These are phyloP conservation scores for Pyrenochaeta sp. DNA, from an alignment of 2,329 filamentous ascomycete genomes.

Conservation along the genomic window DNA sequence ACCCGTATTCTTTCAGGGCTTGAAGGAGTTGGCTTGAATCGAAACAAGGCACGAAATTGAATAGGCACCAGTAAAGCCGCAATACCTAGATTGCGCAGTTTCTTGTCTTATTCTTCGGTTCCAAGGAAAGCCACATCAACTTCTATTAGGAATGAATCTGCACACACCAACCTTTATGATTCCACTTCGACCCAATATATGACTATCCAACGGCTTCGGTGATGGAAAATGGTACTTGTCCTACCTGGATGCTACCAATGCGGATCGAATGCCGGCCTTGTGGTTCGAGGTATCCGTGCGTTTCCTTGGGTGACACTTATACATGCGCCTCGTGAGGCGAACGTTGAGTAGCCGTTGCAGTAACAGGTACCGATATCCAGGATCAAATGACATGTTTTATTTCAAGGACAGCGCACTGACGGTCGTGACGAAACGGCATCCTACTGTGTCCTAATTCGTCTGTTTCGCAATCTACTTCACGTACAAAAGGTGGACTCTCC, in stretches of 20 bases:
- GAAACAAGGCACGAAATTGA: no score
- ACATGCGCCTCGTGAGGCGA: conserved; percentile 6
- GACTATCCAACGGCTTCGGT: conserved; percentile 1
- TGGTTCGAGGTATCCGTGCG: conserved; percentile 7
- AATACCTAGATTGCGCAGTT: no score
- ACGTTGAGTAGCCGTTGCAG: conserved; percentile 2
- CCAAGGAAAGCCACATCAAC: no score
- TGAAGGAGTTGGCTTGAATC: no score
- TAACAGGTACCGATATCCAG: conserved; percentile 1
- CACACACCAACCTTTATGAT: conserved; percentile 5
- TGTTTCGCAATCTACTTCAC: background rate
- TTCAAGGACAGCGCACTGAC: background rate
- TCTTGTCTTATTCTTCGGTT: no score
- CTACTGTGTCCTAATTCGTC: background rate
- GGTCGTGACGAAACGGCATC: background rate
- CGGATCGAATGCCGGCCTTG: conserved; percentile 1
- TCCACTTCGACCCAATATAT: background rate
- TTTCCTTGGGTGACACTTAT: conserved; percentile 15
- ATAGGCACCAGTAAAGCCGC: no score
- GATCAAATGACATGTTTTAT: background rate
- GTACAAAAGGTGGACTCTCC: conserved; percentile 1
- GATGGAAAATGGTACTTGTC: conserved; percentile 8
- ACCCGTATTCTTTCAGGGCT: no score
- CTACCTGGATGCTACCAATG: conserved; percentile 12
- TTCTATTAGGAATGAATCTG: background rate